Percentiles rank a stretch among this genome's conserved stretches.
phyloP scores from a whole-genome alignment of 306 rosid species.

The Fagus sylvatica region DNA sequence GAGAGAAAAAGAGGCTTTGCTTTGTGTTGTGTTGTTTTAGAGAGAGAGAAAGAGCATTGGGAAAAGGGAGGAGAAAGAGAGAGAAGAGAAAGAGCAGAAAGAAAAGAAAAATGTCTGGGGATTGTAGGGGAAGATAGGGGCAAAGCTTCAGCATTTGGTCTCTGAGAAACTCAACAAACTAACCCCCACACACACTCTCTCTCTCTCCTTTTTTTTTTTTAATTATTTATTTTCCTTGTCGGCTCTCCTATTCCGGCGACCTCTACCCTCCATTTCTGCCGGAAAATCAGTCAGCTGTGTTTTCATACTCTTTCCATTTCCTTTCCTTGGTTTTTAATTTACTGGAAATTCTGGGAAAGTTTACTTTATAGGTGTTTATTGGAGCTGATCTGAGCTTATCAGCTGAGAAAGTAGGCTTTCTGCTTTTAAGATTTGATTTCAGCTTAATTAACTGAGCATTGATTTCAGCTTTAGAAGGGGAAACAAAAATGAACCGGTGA shows the following conservation, averaged over 20 bases:
- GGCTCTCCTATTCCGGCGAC: background rate
- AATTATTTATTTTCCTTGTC: background rate
- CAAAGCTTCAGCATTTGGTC: conserved; percentile 60
- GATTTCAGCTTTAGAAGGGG: background rate
- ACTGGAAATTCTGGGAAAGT: background rate
- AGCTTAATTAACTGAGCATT: conserved; percentile 26
- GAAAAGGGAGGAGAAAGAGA: background rate
- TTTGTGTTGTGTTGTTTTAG: background rate
- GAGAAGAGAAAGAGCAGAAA: background rate
- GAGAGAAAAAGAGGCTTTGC: background rate
- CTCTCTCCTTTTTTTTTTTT: conserved; percentile 20
- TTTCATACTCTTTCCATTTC: background rate
- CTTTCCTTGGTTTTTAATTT: background rate
- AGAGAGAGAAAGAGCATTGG: conserved; percentile 11
- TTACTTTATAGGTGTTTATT: background rate
- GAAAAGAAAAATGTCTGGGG: conserved; percentile 29
- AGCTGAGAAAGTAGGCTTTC: background rate
- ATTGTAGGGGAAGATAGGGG: conserved; percentile 57
- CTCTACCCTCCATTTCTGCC: too few species aligned
- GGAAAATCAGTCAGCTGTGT: background rate
- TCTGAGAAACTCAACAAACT: conserved; percentile 40
- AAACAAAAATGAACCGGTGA: conserved; percentile 31
- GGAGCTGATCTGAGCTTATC: conserved; percentile 29
- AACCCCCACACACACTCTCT: conserved; percentile 5
- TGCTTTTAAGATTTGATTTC: background rate